Evolutionary conservation across 1,139 yeast species (phyloP).

Genomic region (Sugiyamaella pinicola): DNA sequence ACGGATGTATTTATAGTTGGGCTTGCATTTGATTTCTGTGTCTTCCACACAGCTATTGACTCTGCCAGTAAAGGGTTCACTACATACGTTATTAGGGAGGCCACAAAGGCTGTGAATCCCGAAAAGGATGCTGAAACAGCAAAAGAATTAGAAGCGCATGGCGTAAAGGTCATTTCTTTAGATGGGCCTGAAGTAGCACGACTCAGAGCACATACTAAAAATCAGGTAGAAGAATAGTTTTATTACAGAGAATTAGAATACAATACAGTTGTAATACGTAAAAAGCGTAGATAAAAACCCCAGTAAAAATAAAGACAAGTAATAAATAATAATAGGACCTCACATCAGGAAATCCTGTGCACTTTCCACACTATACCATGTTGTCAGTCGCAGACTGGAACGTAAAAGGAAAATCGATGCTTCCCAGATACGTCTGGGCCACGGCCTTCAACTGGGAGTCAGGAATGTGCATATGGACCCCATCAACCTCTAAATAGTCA

Average conservation of each 20-base stretch:
- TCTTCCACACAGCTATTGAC: conserved; percentile 71
- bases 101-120: conserved; percentile 52
- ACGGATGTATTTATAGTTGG: conserved; percentile 76
- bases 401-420: conserved; percentile 5
- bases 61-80: conserved; percentile 61
- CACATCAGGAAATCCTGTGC: too few relatives aligned
- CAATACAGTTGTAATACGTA: not conserved
- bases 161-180: conserved; percentile 16
- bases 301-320: not conserved
- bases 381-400: not conserved
- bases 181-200: conserved; percentile 13
- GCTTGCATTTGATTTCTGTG: conserved; percentile 85
- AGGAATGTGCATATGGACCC: conserved; percentile 67
- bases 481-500: conserved; percentile 56
- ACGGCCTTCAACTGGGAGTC: conserved; percentile 37
- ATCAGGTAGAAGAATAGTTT: not conserved
- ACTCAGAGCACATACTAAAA: conserved; percentile 2
- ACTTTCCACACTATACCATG: not conserved
- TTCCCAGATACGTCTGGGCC: conserved; percentile 14
- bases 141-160: not conserved
- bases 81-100: conserved; percentile 61
- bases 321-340: too few relatives aligned
- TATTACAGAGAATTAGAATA: not conserved
- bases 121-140: conserved; percentile 8
- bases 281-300: not conserved